Percentiles rank a stretch among this genome's conserved stretches.
phyloP scores from a whole-genome alignment of 345 rosid species.

The Populus nigra region DNA sequence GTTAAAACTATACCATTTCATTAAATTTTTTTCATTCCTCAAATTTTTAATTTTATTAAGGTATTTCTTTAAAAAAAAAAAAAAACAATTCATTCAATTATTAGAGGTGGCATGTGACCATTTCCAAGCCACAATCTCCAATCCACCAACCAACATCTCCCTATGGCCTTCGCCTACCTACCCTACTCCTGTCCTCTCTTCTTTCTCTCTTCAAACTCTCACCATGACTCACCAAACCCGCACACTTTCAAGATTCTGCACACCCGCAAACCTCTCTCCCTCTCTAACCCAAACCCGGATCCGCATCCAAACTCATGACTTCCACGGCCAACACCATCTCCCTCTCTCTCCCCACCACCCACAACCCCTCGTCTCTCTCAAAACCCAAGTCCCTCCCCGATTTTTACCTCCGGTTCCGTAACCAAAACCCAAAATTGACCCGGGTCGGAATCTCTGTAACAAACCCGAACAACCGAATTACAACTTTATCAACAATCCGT shows the following conservation, averaged over 20 bases:
- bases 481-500: conserved; percentile 23
- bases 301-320: conserved; percentile 46
- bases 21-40: no score
- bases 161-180: conserved; percentile 2
- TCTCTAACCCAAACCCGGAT: neutral
- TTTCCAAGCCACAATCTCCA: no score
- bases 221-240: conserved; percentile 14
- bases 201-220: conserved; percentile 13
- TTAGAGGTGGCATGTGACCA: no score
- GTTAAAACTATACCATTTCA: no score
- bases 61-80: no score
- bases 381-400: conserved; percentile 22
- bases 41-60: no score
- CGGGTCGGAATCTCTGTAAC: conserved; percentile 25
- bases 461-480: conserved; percentile 6
- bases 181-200: neutral
- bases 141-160: conserved; percentile 4
- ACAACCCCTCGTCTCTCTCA: neutral
- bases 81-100: no score
- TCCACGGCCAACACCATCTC: conserved; percentile 46
- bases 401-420: conserved; percentile 23
- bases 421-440: conserved; percentile 30
- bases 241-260: conserved; percentile 19
- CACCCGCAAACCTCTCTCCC: neutral
- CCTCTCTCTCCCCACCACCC: conserved; percentile 37